Base-by-base conservation (phyloP, 2,329 filamentous ascomycete species). In the Chalaropsis ovoidea region DNA sequence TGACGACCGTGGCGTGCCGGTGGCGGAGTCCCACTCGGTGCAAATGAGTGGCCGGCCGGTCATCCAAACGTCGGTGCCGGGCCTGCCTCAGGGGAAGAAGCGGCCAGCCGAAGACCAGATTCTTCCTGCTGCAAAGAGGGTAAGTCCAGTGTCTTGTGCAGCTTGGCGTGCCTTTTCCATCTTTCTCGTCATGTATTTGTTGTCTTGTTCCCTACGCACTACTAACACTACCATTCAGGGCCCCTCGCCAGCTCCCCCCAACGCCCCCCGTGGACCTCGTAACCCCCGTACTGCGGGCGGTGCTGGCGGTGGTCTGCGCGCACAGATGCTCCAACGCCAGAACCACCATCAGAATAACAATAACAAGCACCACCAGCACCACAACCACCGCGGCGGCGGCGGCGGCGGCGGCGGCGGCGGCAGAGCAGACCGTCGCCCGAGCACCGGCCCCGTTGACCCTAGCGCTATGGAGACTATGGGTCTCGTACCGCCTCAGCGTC, bases 391-490 rank as follows among this genome's bases (percentile, higher is more conserved):
- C n/a, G n/a, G n/a, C n/a, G n/a, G n/a, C n/a, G n/a, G n/a, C n/a
- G n/a, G n/a, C n/a, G n/a, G n/a, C n/a, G n/a, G n/a, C n/a, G n/a
- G n/a, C n/a, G n/a, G n/a, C n/a, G n/a, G n/a, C n/a, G n/a, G 60
- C 5, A 45, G 41, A 47, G 11, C 19, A 4, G 24, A 52, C 47
- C 47, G 47, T 24, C 47, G 11, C 47, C 22, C 47, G 15, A 52
- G 47, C 15, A 22, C 47, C 22, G 19, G 47, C 15, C 62, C 74
- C 8, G 72, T 70, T 8, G 80, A 82, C 64, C 80, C 80, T 1
- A 80, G 80, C 1, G 80, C 80, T 19, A 80, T 82, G 78, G 77
- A 79, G 65, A 77, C 79, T 22, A 73, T 82, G 58, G 80, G 80
- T 6, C 71, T 82, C 68, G 74, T 71, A 11, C 79, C 79, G 24